Base-by-base conservation (phyloP, 345 rosid genomes). In the Arabidopsis suecica region DNA sequence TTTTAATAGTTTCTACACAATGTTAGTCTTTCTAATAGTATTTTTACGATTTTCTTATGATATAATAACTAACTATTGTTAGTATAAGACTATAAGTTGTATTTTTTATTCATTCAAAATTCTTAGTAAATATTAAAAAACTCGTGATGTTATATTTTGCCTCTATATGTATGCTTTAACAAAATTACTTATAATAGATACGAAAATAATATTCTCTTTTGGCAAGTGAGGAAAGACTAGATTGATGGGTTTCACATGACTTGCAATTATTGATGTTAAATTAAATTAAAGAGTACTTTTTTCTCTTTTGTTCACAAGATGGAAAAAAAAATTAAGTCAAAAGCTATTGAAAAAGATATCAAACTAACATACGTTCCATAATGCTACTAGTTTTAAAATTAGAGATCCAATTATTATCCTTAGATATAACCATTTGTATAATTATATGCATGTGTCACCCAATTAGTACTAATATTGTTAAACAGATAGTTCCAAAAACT, bases 211-310 rank as follows among this genome's bases (percentile, higher is more conserved):
- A 64, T 63, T 71, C 72, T 71, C 68, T 40, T 71, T 12, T 53
- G 61, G 68, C 57, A 34, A 78, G 73, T 71, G 73, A 71, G 38
- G 37, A 76, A 64, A 71, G 16, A 41, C 50, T 58, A 71, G 56
- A 23, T 30, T 22, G 41, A 50, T 78, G 68, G 81, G 73, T 71
- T 78, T 78, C 81, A 65, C 81, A 78, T 78, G 81, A 65, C 63
- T 48, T 61, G 13, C 61, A 70, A 77, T 63, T 63, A 69, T 28
- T 64, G 61, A 71, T 48, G 61, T 40, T 56, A 58, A 56, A 64
- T 71, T 77, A 64, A 67, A 65, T 53, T 65, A 51, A 78, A 65
- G 61, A 9, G 63, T 22, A 65, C 56, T 47, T 40, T 59, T 77
- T 49, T 23, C 44, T 38, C 44, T 18, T 69, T 49, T 48, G 44